A percentile compares a stretch with the other conserved stretches of the same genome.
These are phyloP conservation scores for Mycena vitilis DNA, from an alignment of 768 basidiomycete species.

Conservation along the genomic window DNA sequence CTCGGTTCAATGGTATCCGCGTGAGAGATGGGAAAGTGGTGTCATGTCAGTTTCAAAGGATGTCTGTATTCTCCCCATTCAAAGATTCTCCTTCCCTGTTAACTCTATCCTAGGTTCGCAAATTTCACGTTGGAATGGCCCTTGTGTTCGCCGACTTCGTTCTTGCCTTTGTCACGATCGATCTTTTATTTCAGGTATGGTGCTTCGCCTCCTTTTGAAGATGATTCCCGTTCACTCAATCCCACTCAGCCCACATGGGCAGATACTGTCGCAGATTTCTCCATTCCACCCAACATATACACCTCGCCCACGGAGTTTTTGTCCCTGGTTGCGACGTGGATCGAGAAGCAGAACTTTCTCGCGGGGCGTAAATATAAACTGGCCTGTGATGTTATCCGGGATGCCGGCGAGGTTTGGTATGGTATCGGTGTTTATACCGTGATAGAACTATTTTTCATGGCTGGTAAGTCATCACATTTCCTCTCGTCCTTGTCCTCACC, in stretches of 20 bases:
- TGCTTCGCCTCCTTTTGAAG: no score
- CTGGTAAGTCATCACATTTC: conserved; percentile 25
- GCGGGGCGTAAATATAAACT: background rate
- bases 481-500: background rate
- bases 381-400: conserved; percentile 29
- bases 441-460: conserved; percentile 37
- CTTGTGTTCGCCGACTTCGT: conserved; percentile 38
- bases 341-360: background rate
- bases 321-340: conserved; percentile 33
- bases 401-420: conserved; percentile 19
- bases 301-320: conserved; percentile 24
- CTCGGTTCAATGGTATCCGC: conserved; percentile 8
- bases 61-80: background rate
- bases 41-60: background rate
- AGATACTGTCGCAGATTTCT: background rate
- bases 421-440: conserved; percentile 40
- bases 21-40: background rate
- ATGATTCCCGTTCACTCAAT: no score
- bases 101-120: conserved; percentile 1
- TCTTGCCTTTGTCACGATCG: conserved; percentile 35
- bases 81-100: background rate
- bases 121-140: conserved; percentile 34
- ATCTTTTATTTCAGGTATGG: conserved; percentile 37
- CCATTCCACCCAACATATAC: conserved; percentile 16
- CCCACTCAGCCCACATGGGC: conserved; percentile 26